Evolutionary conservation across 768 basidiomycete genomes (phyloP).

Genomic region (Amanita brunnescens): DNA sequence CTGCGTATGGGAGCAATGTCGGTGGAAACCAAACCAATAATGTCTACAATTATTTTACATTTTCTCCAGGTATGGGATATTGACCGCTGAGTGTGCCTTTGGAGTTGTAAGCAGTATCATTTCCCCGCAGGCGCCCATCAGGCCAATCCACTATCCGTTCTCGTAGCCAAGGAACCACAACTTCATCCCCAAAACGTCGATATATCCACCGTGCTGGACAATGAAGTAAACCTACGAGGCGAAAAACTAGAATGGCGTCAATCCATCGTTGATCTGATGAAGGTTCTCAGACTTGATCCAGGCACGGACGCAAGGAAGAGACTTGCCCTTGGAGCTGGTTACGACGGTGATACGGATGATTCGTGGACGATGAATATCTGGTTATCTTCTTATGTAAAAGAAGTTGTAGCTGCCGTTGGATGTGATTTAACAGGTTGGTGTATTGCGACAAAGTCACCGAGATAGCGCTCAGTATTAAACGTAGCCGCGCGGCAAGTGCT

Average conservation of each 20-base stretch:
- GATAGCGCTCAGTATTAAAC: neutral
- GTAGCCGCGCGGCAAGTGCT: neutral
- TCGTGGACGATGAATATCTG: neutral
- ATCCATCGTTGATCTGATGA: constrained; percentile 5
- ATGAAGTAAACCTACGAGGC: neutral
- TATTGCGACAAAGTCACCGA: neutral
- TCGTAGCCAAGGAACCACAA: neutral
- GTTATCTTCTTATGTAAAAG: neutral
- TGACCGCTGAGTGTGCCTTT: neutral
- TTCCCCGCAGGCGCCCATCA: neutral
- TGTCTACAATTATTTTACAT: neutral
- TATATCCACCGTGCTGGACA: neutral
- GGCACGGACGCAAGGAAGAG: neutral
- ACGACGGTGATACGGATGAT: neutral
- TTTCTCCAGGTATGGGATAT: neutral
- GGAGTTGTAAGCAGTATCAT: too few relatives aligned
- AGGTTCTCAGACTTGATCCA: constrained; percentile 1
- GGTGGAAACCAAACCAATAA: neutral
- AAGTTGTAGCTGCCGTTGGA: neutral
- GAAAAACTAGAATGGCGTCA: neutral
- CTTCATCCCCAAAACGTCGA: neutral
- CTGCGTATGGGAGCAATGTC: neutral
- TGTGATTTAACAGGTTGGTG: neutral
- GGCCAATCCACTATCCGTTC: neutral
- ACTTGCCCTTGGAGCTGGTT: neutral